Conservation (phyloP, 371 early-diverging fungal species). For the Mucor saturninus region DNA sequence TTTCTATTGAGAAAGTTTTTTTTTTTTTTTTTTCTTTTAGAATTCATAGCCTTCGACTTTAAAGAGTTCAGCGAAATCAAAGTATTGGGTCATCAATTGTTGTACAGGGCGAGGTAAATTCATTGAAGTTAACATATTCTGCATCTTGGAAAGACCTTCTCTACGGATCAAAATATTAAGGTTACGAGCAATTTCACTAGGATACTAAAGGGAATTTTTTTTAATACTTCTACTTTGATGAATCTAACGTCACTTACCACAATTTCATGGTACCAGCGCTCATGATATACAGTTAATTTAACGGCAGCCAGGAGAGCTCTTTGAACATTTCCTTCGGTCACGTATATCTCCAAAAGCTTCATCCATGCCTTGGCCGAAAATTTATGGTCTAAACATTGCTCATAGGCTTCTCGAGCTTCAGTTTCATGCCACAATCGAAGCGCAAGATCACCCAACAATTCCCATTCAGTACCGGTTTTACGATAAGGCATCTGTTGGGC, state of each 20-base stretch:
- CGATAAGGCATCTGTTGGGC: slow-evolving; percentile 81
- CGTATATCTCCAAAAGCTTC: slow-evolving; percentile 81
- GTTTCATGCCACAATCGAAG: slow-evolving; percentile 83
- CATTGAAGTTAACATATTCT: slow-evolving; percentile 86
- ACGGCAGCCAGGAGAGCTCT: slow-evolving; percentile 81
- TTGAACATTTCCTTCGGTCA: slow-evolving; percentile 78
- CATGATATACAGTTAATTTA: slow-evolving; percentile 80
- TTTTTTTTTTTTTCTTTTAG: slow-evolving; percentile 31
- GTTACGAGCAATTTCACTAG: slow-evolving; percentile 83
- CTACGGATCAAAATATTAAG: slow-evolving; percentile 80
- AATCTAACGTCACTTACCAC: slow-evolving; percentile 2
- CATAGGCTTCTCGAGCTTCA: slow-evolving; percentile 92
- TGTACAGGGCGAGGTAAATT: slow-evolving; percentile 82
- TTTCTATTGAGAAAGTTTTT: neutral
- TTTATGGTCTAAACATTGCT: slow-evolving; percentile 84
- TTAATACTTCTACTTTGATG: neutral
- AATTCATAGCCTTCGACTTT: slow-evolving; percentile 79
- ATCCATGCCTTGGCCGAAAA: slow-evolving; percentile 90
- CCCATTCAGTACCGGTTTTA: slow-evolving; percentile 96
- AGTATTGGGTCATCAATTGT: slow-evolving; percentile 77
- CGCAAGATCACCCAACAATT: slow-evolving; percentile 91
- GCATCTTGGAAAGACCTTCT: slow-evolving; percentile 91
- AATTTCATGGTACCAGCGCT: slow-evolving; percentile 80
- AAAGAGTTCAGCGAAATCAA: slow-evolving; percentile 85
- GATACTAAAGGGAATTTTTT: slow-evolving; percentile 60